Evolutionary conservation across 805 yeast species (phyloP), one percentile per base, ranked within the genome.

Genomic region (Maudiozyma turicensis): DNA sequence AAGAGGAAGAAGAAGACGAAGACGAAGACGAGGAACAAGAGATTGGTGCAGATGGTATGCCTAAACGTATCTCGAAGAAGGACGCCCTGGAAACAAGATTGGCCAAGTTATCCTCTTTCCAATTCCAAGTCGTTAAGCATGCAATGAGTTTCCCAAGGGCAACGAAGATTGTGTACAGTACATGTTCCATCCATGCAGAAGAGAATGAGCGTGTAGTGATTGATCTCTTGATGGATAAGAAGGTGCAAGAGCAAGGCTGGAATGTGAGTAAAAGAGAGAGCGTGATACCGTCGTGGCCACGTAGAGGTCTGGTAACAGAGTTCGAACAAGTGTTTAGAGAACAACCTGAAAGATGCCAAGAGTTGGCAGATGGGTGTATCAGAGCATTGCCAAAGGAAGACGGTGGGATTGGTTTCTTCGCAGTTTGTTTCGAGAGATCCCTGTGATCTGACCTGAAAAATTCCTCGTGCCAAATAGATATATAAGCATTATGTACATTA

Each of bases 341-440:
- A 9, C 63, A 70, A 31, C 75, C 79, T 9, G 67, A 62, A 11
- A 68, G 71, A 40, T 77, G 82, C 20, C 72, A 73, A 37, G 72
- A 68, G 38, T 61, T 87, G 45, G 95, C 96, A 1, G 88, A 82
- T 1, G 91, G 93, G 0, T 90, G 97, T 68, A 81, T 93, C 0
- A 73, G 99, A 55, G 84, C 90, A 0, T 68, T 81, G 41, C 96
- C 97, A 0, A 82, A 80, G 52, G 84, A 77, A 42, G 99, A 93
- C 64, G 99, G 98, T 32, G 99, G 99, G n/a, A 93, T 93, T 58
- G 99, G 99, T 0, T 93, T 93, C 63, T 93, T 93, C 67, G 98
- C 97, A 0, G 98, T 90, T 1, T 82, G 93, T 49, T 91, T 93
- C 63, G 85, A 86, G 42, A 49, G 54, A 44, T 44, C 41, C 37